These are phyloP conservation scores for Neophaeococcomyces aloes DNA, from an alignment of 2,329 filamentous ascomycete genomes.

Conservation along the genomic window DNA sequence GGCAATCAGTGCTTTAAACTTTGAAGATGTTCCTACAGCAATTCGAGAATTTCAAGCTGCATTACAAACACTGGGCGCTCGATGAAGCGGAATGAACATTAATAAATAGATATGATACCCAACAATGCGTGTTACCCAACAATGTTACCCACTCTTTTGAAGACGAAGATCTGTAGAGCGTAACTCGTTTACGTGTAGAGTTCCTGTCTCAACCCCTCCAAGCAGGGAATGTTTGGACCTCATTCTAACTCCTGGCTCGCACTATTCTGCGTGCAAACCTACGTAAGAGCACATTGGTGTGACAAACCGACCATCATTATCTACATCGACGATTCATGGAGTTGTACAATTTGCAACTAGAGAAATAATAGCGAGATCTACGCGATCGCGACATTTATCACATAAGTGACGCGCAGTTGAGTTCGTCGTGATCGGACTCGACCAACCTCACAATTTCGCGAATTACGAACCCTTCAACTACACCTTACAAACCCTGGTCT, in stretches of 20 bases:
- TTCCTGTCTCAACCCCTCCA: too few species aligned
- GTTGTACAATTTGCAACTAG: not conserved
- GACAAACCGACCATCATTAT: too few species aligned
- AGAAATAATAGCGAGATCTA: not conserved
- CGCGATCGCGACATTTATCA: not conserved
- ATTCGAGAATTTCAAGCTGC: conserved; percentile 73
- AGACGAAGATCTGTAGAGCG: too few species aligned
- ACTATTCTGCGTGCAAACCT: too few species aligned
- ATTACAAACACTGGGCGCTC: conserved; percentile 57
- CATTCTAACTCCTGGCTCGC: too few species aligned
- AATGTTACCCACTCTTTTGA: too few species aligned
- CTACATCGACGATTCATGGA: too few species aligned
- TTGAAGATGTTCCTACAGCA: conserved; percentile 87
- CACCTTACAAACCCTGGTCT: not conserved
- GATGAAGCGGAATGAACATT: conserved; percentile 27
- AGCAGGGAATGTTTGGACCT: too few species aligned
- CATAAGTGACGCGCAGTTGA: not conserved
- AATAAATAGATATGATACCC: not conserved
- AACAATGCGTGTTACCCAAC: not conserved
- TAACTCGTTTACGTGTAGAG: too few species aligned
- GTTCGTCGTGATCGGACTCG: conserved; percentile 3
- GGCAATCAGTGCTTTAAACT: conserved; percentile 93
- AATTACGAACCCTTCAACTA: not conserved
- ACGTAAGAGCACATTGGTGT: too few species aligned
- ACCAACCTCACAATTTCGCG: not conserved